Conservation (phyloP, 2,329 filamentous ascomycete species). For the Madurella fahalii region DNA sequence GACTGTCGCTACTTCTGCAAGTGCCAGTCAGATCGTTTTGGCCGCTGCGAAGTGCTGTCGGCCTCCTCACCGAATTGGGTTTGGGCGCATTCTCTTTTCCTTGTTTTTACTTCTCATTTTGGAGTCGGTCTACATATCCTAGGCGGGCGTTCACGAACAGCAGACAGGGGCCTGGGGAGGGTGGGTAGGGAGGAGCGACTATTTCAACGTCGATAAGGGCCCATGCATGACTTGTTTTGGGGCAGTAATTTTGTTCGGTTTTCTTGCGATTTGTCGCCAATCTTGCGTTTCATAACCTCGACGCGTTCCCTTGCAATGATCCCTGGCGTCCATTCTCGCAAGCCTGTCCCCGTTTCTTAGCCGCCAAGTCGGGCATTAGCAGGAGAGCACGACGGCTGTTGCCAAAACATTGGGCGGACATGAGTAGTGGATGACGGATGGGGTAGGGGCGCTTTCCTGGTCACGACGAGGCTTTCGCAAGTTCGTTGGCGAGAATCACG, state of each 20-base stretch:
- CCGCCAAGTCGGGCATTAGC: neutral
- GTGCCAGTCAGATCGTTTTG: neutral
- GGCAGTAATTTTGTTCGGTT: constrained; percentile 11
- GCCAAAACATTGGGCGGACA: neutral
- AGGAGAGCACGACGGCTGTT: neutral
- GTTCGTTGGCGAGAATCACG: neutral
- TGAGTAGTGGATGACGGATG: neutral
- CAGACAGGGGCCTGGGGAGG: neutral
- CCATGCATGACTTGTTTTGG: constrained; percentile 8
- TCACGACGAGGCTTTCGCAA: neutral
- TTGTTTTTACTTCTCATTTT: neutral
- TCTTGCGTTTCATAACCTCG: constrained; percentile 14
- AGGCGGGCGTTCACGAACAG: constrained; percentile 14
- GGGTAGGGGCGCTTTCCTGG: neutral
- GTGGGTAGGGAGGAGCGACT: neutral
- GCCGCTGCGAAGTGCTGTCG: neutral
- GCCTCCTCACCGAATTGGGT: neutral
- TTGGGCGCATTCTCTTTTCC: neutral
- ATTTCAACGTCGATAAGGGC: constrained; percentile 8
- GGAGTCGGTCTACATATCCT: constrained; percentile 6
- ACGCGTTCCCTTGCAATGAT: constrained; percentile 12
- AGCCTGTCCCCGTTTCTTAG: neutral
- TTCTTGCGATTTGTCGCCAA: constrained; percentile 11
- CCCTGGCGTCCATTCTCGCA: constrained; percentile 12
- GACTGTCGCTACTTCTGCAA: neutral